phyloP scores from a whole-genome alignment of 1,284 basidiomycete genomes.

The Salmacisia buchloeana region DNA sequence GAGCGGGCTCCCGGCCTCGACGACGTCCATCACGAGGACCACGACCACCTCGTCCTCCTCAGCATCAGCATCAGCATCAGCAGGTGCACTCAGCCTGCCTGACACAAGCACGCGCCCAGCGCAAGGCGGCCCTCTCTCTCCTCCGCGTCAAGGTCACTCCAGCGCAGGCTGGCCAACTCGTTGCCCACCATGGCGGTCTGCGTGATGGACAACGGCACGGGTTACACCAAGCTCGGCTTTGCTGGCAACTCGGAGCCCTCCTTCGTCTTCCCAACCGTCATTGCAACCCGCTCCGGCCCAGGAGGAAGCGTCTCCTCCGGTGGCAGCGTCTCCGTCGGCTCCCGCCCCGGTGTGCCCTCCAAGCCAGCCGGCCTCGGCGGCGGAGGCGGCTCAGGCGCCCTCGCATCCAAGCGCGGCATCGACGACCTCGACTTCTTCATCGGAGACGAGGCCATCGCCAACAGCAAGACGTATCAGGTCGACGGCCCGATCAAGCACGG shows the following conservation, averaged over 20 bases:
- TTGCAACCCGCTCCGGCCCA: slow-evolving; percentile 39
- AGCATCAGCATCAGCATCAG: too few relatives aligned
- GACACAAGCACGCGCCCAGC: too few relatives aligned
- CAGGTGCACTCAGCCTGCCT: too few relatives aligned
- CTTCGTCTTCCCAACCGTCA: slow-evolving; percentile 57
- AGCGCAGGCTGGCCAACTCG: too few relatives aligned
- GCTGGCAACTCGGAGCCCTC: slow-evolving; percentile 98
- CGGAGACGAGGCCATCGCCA: slow-evolving; percentile 93
- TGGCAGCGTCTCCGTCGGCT: slow-evolving; percentile 48
- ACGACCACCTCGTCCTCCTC: too few relatives aligned
- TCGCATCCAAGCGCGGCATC: slow-evolving; percentile 93
- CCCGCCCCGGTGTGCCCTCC: slow-evolving; percentile 65
- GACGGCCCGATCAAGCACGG: slow-evolving; percentile 97
- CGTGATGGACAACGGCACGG: slow-evolving; percentile 80
- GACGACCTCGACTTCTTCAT: slow-evolving; percentile 99
- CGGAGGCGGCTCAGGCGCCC: slow-evolving; percentile 46
- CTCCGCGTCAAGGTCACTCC: too few relatives aligned
- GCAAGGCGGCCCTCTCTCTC: too few relatives aligned
- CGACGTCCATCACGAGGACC: too few relatives aligned
- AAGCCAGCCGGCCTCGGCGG: slow-evolving; percentile 61
- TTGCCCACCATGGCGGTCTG: slow-evolving; percentile 6
- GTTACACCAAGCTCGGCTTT: slow-evolving; percentile 95
- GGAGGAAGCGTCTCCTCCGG: slow-evolving; percentile 8
- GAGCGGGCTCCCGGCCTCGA: too few relatives aligned
- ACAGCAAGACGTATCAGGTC: slow-evolving; percentile 82